Percentiles rank a stretch among this genome's conserved stretches.
Conservation (phyloP, 345 rosid species). For the Luvunga scandens region DNA sequence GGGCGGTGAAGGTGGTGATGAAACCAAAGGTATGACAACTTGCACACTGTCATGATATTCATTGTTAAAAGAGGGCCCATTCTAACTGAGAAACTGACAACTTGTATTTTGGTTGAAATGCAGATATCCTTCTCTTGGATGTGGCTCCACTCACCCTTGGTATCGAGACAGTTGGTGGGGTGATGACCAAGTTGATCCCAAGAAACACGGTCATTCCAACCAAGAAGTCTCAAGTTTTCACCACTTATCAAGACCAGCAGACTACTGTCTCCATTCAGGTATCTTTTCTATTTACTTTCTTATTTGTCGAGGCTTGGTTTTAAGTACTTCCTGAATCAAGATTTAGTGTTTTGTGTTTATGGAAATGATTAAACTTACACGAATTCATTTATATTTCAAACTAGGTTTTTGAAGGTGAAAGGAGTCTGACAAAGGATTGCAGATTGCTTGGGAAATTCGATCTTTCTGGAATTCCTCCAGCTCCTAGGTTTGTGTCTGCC, state of each 20-base stretch:
- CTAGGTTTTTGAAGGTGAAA: constrained; percentile 95
- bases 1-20: constrained; percentile 99
- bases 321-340: neutral
- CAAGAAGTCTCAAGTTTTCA: constrained; percentile 97
- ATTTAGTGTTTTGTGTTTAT: neutral
- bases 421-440: constrained; percentile 95
- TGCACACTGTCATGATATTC: too few relatives aligned
- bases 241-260: constrained; percentile 98
- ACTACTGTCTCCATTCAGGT: constrained; percentile 96
- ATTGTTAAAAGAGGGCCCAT: neutral
- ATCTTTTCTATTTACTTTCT: neutral
- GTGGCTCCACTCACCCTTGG: constrained; percentile 97
- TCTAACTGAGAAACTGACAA: neutral
- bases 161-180: constrained; percentile 97
- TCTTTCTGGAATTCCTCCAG: constrained; percentile 75
- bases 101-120: neutral
- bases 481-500: constrained; percentile 61
- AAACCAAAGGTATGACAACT: constrained; percentile 75
- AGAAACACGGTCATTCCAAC: constrained; percentile 98
- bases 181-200: constrained; percentile 98
- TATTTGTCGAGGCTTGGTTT: neutral
- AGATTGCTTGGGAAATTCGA: constrained; percentile 89
- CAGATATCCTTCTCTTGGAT: constrained; percentile 94
- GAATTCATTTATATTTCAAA: constrained; percentile 1
- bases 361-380: constrained; percentile 1